A percentile compares a stretch with the other conserved stretches of the same genome.
These are phyloP conservation scores for Yamadazyma sp. DNA, from an alignment of 805 yeast species.

Conservation along the genomic window DNA sequence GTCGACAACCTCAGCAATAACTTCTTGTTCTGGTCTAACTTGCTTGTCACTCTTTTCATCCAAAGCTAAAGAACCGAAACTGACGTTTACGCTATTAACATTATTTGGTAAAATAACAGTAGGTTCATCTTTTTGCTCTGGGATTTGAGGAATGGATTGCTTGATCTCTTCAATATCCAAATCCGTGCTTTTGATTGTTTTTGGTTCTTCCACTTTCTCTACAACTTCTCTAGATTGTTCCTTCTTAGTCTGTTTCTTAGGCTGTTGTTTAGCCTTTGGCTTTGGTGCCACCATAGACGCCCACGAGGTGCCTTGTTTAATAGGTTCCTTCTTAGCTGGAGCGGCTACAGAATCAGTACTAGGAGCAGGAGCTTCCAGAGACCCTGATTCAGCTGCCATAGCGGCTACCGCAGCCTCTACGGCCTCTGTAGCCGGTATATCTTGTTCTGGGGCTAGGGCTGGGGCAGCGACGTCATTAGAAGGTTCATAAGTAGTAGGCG, in stretches of 20 bases:
- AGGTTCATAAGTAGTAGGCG: conserved; percentile 4
- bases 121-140: conserved; percentile 27
- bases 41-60: conserved; percentile 47
- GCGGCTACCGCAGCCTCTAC: conserved; percentile 24
- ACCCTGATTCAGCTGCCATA: conserved; percentile 4
- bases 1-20: conserved; percentile 2
- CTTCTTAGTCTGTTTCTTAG: conserved; percentile 19
- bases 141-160: conserved; percentile 18
- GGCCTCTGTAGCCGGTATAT: conserved; percentile 45
- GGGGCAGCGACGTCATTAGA: conserved; percentile 4
- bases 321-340: conserved; percentile 1
- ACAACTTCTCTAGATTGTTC: conserved; percentile 15
- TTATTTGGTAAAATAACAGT: conserved; percentile 54
- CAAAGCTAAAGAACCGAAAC: conserved; percentile 59
- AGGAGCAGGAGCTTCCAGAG: conserved; percentile 1
- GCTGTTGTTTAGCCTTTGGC: conserved; percentile 41
- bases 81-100: conserved; percentile 52
- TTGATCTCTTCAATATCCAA: conserved; percentile 18
- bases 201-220: conserved; percentile 14
- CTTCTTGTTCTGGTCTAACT: conserved; percentile 18
- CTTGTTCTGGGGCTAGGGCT: conserved; percentile 4
- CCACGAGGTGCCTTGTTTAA: conserved; percentile 48
- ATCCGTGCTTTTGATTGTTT: not conserved
- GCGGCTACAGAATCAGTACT: not conserved
- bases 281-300: conserved; percentile 63